Evolutionary conservation across 169 alveolate genomes (phyloP).

Genomic region (Eimeria acervulina): DNA sequence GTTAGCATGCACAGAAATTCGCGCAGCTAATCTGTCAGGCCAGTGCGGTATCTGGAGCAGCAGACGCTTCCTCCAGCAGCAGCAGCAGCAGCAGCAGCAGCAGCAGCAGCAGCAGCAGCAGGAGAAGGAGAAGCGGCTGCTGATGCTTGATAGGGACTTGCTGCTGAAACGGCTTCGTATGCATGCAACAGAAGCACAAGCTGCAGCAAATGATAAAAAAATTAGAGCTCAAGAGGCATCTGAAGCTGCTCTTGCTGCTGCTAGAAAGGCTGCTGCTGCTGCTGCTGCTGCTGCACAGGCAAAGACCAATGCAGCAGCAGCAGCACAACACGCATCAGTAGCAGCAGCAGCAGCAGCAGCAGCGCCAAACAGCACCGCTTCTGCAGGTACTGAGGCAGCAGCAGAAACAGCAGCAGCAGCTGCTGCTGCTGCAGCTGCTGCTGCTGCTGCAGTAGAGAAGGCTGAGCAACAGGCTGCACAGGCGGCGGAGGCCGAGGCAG

Average conservation of each 20-base stretch:
- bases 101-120: conserved; percentile 2
- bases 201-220: conserved; percentile 68
- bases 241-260: conserved; percentile 74
- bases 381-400: neutral
- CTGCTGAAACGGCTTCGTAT: conserved; percentile 1
- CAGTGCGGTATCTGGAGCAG: conserved; percentile 87
- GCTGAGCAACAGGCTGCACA: too few relatives aligned
- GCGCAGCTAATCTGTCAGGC: conserved; percentile 88
- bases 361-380: neutral
- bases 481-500: too few relatives aligned
- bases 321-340: too few relatives aligned
- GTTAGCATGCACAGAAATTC: conserved; percentile 89
- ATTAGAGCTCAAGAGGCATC: conserved; percentile 81
- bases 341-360: neutral
- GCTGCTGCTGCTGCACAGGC: neutral
- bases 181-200: conserved; percentile 82
- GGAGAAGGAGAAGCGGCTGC: too few relatives aligned
- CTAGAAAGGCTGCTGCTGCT: too few relatives aligned
- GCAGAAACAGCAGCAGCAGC: neutral
- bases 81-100: too few relatives aligned
- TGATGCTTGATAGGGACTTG: neutral
- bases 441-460: too few relatives aligned
- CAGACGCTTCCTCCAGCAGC: too few relatives aligned
- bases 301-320: neutral
- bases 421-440: too few relatives aligned